A percentile compares a stretch with the other conserved stretches of the same genome.
phyloP scores from a whole-genome alignment of 768 basidiomycete species.

The Lactifluus piperatus region DNA sequence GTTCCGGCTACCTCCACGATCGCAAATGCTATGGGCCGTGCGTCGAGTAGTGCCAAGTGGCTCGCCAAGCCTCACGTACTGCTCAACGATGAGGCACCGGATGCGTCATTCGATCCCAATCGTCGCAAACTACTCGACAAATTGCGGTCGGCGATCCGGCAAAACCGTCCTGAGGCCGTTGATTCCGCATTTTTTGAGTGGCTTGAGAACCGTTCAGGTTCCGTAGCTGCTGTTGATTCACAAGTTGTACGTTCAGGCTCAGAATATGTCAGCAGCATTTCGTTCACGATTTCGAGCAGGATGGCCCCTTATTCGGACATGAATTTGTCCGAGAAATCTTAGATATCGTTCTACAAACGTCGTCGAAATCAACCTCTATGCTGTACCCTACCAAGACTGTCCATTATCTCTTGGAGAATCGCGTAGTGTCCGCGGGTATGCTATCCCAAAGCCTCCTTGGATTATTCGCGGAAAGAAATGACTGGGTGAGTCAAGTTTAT shows the following conservation, averaged over 20 bases:
- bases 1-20: slow-evolving; percentile 51
- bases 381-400: slow-evolving; percentile 51
- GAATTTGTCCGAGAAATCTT: slow-evolving; percentile 55
- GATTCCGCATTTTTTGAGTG: slow-evolving; percentile 56
- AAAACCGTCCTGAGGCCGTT: slow-evolving; percentile 41
- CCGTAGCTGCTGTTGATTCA: not conserved
- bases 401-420: slow-evolving; percentile 46
- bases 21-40: slow-evolving; percentile 52
- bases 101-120: slow-evolving; percentile 19
- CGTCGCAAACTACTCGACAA: slow-evolving; percentile 30
- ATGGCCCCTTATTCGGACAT: slow-evolving; percentile 29
- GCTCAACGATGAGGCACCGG: not conserved
- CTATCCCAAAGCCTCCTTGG: slow-evolving; percentile 49
- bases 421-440: slow-evolving; percentile 53
- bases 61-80: slow-evolving; percentile 23
- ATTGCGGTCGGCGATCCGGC: slow-evolving; percentile 35
- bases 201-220: slow-evolving; percentile 28
- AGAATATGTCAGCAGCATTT: not conserved
- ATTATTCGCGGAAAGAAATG: slow-evolving; percentile 42
- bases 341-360: slow-evolving; percentile 39
- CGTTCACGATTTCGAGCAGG: not conserved
- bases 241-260: not conserved
- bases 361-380: slow-evolving; percentile 24
- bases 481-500: slow-evolving; percentile 48
- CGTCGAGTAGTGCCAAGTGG: slow-evolving; percentile 39